Evolutionary conservation across 75 land plant species (phyloP), one percentile per base, ranked within the genome.

Genomic region (Ceratopteris richardii): DNA sequence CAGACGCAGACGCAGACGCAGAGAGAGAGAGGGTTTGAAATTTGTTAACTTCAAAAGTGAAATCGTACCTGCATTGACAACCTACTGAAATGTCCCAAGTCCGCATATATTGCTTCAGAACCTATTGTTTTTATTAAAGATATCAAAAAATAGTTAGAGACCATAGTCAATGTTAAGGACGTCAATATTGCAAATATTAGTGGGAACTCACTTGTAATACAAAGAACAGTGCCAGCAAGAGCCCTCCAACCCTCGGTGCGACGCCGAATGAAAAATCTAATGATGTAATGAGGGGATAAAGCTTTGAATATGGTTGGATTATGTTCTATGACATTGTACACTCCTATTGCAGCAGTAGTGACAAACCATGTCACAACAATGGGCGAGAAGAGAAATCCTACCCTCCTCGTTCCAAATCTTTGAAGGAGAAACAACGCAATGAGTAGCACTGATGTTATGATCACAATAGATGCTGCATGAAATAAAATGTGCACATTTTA

Each of bases 331-430:
- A 72, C 61, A 46, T 79, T 80, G 66, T 80, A 80, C 5, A 80
- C 13, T 19, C 85, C 83, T 17, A 82, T 72, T 13, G 66, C 16
- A 10, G 70, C 51, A 17, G 72, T 82, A 31, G 48, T 46, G 19
- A 64, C 4, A 27, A 76, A 71, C 85, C 85, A 82, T 21, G 58
- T 16, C 39, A 66, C 41, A 69, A 80, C 68, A 14, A 80, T 61
- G 7, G 79, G 85, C 1, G 85, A 75, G 76, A 75, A 79, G 10
- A 72, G 30, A 39, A 71, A 75, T 43, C 83, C 62, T 20, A 82
- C 76, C 54, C 54, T 63, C n/a, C n/a, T n/a, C 17, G 83, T 79
- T 1, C 83, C 83, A 63, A 62, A 58, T 36, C 63, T 70, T 57
- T 82, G 75, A 33, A 75, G 29, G 29, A 70, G 52, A 36, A 82